These are phyloP conservation scores for Phialocephala sp. DNA, from an alignment of 2,329 filamentous ascomycete species.

Conservation along the genomic window DNA sequence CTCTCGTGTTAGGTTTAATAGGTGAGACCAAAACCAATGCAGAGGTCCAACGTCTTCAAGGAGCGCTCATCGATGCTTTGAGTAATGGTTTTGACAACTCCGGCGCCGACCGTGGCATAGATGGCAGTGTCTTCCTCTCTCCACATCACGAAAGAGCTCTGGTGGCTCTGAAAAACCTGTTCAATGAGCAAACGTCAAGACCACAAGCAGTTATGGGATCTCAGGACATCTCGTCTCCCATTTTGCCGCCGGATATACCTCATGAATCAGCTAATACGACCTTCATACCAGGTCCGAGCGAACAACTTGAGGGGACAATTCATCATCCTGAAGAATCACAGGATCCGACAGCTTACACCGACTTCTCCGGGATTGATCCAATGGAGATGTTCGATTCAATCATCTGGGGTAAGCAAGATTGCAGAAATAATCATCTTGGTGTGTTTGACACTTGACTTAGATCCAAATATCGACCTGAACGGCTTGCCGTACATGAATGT, in stretches of 20 bases:
- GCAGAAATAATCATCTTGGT: neutral
- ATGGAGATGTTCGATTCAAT: neutral
- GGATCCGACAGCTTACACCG: neutral
- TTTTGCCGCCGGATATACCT: neutral
- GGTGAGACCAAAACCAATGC: conserved; percentile 5
- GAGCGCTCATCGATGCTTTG: neutral
- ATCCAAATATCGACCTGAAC: neutral
- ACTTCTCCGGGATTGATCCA: neutral
- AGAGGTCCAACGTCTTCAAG: conserved; percentile 8
- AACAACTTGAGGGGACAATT: neutral
- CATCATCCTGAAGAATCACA: neutral
- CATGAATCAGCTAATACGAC: neutral
- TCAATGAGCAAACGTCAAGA: neutral
- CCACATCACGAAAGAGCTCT: neutral
- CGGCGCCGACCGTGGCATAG: neutral
- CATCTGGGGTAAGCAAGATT: neutral
- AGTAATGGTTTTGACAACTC: neutral
- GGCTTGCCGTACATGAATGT: neutral
- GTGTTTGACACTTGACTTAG: neutral
- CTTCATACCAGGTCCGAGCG: neutral
- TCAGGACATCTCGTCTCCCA: neutral
- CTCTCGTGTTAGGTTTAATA: neutral
- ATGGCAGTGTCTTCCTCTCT: neutral
- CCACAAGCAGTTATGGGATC: neutral
- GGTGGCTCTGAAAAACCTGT: neutral